Evolutionary conservation across 176 grass and related monocot species (phyloP), one percentile per base, ranked within the genome.

Genomic region (Microstegium vimineum): DNA sequence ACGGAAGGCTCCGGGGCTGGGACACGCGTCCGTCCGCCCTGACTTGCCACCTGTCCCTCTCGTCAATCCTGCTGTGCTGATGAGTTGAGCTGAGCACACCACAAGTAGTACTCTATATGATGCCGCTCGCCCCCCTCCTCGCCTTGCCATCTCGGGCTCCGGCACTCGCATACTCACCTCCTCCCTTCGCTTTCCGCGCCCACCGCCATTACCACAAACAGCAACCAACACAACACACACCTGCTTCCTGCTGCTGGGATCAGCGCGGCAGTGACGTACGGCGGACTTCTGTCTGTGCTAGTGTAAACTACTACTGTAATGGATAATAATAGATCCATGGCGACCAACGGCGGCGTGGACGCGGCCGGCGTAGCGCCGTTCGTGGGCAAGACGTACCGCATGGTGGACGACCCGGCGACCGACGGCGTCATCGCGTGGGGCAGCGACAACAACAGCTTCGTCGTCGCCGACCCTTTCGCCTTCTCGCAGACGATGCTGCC

Each of bases 401-500:
- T 98, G 89, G 92, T 98, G 92, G 90, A 83, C 30, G 95, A 98
- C 60, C 68, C 90, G 4, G 36, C 84, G 7, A 98, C 92, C 0
- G 92, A 98, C 87, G 82, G 40, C 4, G 89, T 86, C 2, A 82
- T 98, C 59, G 42, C 68, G 5, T 98, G 95, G 95, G 92, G 95
- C 15, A 46, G 34, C 54, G 90, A 76, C 3, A 90, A 20, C 89
- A 95, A 95, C 89, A 95, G 90, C 88, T 95, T 98, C 86, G 78
- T 98, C 46, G 90, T 98, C n/a, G 80, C 62, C 20, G 95, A 93
- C 65, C 87, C 90, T 3, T 93, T 95, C 83, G 90, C 49, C 31
- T 98, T 98, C 89, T 91, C 89, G 49, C 90, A 86, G 82, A 77
- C 82, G 34, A 84, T 98, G 20, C 90, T 98, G 14, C 92, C 95